Evolutionary conservation across 495 filamentous ascomycete genomes (phyloP), one percentile per base, ranked within the genome.

Genomic region (Aspergillus egyptiacus): DNA sequence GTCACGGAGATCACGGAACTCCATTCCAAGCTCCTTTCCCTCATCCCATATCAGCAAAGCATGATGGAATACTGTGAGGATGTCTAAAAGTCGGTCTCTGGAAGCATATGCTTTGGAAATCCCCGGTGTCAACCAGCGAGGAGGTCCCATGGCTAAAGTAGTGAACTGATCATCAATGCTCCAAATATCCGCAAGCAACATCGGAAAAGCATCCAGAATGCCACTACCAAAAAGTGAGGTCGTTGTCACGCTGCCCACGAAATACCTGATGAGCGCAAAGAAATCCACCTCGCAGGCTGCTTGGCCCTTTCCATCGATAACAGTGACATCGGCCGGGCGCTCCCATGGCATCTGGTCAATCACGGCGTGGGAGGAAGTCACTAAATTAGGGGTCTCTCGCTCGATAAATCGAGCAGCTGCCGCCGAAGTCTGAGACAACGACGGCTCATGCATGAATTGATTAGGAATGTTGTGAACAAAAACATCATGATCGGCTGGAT

Each of bases 291-390:
- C 75, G 20, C 75, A 76, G 18, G 67, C 57, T 15, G 49, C 54
- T 31, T 59, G 60, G 46, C 64, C 62, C 27, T 42, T 59, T 11
- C 41, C 48, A 18, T 69, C 59, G 0, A 66, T 60, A 5, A 70
- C 51, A 11, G 59, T 57, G 2, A 74, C 66, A 3, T 65, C 54
- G 17, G 67, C 70, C 17, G 53, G 59, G 5, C 79, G 75, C 58
- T 86, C 83, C 82, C 83, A 85, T 0, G 61, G 64, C 46, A 67
- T 67, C 51, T 83, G 76, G 52, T 87, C 82, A 20, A 85, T 76
- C 5, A 73, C 57, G 36, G 79, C 80, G n/a, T 67, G 63, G 28
- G 64, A 71, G 51, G 82, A 83, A 5, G 75, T 78, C 20, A 85
- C 76, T 24, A 86, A 51, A 43, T 77, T 73, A 0, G 51, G 71